These are phyloP conservation scores for Patellaria atrata DNA, from an alignment of 495 filamentous ascomycete species.

Conservation along the genomic window DNA sequence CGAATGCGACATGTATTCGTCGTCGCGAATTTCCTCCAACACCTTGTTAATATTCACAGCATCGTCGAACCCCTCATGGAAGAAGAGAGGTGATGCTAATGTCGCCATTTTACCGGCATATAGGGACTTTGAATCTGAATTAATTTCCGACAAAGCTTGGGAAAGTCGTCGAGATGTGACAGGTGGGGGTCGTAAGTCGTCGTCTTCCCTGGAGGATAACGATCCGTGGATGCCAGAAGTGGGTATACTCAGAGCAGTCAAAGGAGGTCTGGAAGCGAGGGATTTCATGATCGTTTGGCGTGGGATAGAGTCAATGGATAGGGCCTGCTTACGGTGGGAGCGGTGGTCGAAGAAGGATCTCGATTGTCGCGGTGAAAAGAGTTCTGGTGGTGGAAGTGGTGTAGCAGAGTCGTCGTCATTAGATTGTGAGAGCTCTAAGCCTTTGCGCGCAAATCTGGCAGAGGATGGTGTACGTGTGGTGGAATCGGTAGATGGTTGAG, in stretches of 20 bases:
- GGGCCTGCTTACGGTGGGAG: constrained; percentile 35
- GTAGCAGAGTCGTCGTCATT: too few relatives aligned
- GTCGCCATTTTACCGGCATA: constrained; percentile 40
- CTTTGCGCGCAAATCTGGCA: too few relatives aligned
- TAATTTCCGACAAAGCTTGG: constrained; percentile 12
- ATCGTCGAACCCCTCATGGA: constrained; percentile 91
- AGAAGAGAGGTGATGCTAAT: constrained; percentile 87
- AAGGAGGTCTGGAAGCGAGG: constrained; percentile 57
- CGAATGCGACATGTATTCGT: constrained; percentile 84
- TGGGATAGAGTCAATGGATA: constrained; percentile 59
- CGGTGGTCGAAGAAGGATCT: constrained; percentile 37
- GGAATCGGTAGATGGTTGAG: too few relatives aligned
- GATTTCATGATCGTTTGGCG: constrained; percentile 81
- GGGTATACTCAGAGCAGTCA: too few relatives aligned
- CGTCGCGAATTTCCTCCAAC: constrained; percentile 79
- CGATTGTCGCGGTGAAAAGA: constrained; percentile 14
- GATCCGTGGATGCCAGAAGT: constrained; percentile 37
- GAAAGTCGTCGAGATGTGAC: constrained; percentile 7
- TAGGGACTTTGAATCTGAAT: constrained; percentile 5
- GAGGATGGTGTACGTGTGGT: too few relatives aligned
- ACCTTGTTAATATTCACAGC: constrained; percentile 91
- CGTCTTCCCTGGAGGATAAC: constrained; percentile 9
- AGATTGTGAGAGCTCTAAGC: too few relatives aligned
- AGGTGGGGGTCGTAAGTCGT: too few relatives aligned
- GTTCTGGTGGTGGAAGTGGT: too few relatives aligned